These are phyloP conservation scores for Sarocladiaceae sp. DNA, from an alignment of 2,329 filamentous ascomycete species.

Conservation along the genomic window DNA sequence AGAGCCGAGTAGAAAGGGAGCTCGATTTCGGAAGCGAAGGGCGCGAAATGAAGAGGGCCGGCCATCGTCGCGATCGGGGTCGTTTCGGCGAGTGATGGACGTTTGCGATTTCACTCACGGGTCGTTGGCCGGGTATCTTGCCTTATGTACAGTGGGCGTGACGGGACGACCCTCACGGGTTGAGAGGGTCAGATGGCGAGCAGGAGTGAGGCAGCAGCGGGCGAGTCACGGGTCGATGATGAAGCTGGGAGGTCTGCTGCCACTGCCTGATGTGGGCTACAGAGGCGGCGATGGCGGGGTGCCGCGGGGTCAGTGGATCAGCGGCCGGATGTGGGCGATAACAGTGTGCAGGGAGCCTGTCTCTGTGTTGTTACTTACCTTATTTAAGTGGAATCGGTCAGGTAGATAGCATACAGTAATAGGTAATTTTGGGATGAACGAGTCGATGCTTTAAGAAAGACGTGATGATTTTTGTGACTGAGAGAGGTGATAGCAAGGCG, in stretches of 20 bases:
- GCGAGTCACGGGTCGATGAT: conserved; percentile 1
- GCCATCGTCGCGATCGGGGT: conserved; percentile 36
- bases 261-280: not conserved
- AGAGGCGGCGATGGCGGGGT: no score
- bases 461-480: not conserved
- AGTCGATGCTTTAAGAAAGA: not conserved
- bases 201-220: not conserved
- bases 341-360: no score
- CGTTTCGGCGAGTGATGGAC: no score
- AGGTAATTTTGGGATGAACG: not conserved
- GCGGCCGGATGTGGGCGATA: no score
- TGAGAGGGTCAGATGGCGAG: conserved; percentile 2
- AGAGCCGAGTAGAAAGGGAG: conserved; percentile 90
- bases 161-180: conserved; percentile 4
- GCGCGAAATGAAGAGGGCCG: conserved; percentile 61
- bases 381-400: no score
- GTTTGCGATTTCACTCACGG: no score
- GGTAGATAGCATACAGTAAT: no score
- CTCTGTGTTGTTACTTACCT: no score
- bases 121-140: no score
- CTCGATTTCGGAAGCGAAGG: conserved; percentile 91
- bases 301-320: no score
- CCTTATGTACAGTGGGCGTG: no score
- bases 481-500: no score
- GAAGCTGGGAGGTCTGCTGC: not conserved